A percentile compares a stretch with the other conserved stretches of the same genome.
phyloP scores from a whole-genome alignment of 176 grass and related monocot genomes.

The Eragrostis curvula region DNA sequence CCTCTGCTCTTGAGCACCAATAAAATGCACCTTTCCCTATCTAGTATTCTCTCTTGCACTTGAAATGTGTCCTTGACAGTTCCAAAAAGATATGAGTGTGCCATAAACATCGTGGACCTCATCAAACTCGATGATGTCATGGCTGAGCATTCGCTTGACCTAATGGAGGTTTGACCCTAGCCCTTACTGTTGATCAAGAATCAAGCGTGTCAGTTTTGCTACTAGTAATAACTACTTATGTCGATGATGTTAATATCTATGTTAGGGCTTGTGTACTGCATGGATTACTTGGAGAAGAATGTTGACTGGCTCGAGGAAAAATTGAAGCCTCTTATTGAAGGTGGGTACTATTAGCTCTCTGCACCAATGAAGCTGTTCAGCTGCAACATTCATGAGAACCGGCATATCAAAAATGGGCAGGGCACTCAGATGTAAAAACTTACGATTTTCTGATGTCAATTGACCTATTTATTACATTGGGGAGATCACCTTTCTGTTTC shows the following conservation, averaged over 20 bases:
- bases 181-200: not conserved
- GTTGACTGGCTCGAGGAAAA: slow-evolving; percentile 90
- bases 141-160: slow-evolving; percentile 87
- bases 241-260: slow-evolving; percentile 10
- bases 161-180: slow-evolving; percentile 70
- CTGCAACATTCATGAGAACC: slow-evolving; percentile 4
- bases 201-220: not conserved
- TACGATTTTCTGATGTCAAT: not conserved
- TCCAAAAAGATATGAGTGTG: slow-evolving; percentile 77
- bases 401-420: not conserved
- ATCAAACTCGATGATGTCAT: slow-evolving; percentile 93
- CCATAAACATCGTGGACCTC: slow-evolving; percentile 68
- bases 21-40: not conserved
- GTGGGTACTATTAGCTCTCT: slow-evolving; percentile 33
- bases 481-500: not conserved
- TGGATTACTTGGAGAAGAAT: slow-evolving; percentile 99
- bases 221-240: slow-evolving; percentile 18
- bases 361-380: not conserved
- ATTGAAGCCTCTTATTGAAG: slow-evolving; percentile 90
- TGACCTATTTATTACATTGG: not conserved
- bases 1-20: slow-evolving; percentile 36
- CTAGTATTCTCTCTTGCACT: not conserved
- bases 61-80: slow-evolving; percentile 52
- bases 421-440: slow-evolving; percentile 6
- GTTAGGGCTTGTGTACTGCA: slow-evolving; percentile 90